phyloP scores from a whole-genome alignment of 768 basidiomycete genomes.

The Phlebiopsis gigantea region DNA sequence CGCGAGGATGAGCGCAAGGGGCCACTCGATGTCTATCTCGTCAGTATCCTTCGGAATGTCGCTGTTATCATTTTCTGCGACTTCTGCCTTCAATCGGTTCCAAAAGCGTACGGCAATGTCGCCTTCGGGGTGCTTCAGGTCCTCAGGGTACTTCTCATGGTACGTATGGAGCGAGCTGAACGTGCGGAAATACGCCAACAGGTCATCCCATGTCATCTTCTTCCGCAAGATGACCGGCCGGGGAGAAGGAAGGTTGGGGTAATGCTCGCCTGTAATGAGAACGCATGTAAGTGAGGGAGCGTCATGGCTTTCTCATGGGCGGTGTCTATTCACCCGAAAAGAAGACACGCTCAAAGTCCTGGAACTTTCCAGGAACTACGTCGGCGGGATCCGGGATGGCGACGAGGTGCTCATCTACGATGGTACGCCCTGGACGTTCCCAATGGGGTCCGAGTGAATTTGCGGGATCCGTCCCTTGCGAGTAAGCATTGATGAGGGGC shows the following conservation, averaged over 20 bases:
- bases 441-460: constrained; percentile 68
- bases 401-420: constrained; percentile 66
- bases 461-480: constrained; percentile 49
- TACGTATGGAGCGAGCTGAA: constrained; percentile 68
- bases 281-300: background rate
- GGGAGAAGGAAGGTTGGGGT: constrained; percentile 31
- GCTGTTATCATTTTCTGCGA: constrained; percentile 15
- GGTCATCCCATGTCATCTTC: constrained; percentile 57
- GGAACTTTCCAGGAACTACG: constrained; percentile 32
- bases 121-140: constrained; percentile 43
- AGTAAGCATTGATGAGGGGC: constrained; percentile 55
- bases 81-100: constrained; percentile 42
- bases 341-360: constrained; percentile 46
- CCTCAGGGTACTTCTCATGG: constrained; percentile 56
- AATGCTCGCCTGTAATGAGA: constrained; percentile 32
- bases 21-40: constrained; percentile 33
- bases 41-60: constrained; percentile 18
- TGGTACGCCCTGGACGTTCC: constrained; percentile 74
- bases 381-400: constrained; percentile 54
- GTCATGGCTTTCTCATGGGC: background rate
- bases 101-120: constrained; percentile 64
- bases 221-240: constrained; percentile 52
- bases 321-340: constrained; percentile 43
- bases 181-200: constrained; percentile 66
- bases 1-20: constrained; percentile 25